Evolutionary conservation across 108 stramenopile genomes (phyloP).

Genomic region (Craspedostauros australis): DNA sequence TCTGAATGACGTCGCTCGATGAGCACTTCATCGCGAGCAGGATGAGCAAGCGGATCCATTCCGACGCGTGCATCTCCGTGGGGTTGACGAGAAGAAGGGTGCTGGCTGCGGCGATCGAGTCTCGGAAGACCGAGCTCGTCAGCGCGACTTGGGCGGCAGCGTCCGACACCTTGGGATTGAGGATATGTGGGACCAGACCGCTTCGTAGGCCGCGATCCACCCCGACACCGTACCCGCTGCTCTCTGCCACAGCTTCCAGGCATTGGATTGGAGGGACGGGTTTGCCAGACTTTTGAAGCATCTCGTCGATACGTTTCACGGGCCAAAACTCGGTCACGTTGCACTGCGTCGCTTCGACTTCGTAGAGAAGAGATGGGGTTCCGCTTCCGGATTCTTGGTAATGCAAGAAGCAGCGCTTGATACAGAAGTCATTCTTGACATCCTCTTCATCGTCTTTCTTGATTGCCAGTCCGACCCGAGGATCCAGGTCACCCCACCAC

Average conservation of each 20-base stretch:
- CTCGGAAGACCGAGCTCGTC: conserved; percentile 65
- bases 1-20: conserved; percentile 64
- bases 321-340: conserved; percentile 39
- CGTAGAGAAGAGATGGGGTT: conserved; percentile 42
- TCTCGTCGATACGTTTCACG: conserved; percentile 51
- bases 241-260: conserved; percentile 68
- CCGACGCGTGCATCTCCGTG: conserved; percentile 52
- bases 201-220: conserved; percentile 41
- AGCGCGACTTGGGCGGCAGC: conserved; percentile 65
- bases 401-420: conserved; percentile 14
- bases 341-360: conserved; percentile 28
- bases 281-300: conserved; percentile 33
- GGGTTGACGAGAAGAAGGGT: conserved; percentile 49
- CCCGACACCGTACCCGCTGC: conserved; percentile 67
- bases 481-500: conserved; percentile 77
- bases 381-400: conserved; percentile 21
- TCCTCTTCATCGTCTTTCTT: not conserved
- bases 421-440: not conserved
- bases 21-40: conserved; percentile 73
- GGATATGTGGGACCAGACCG: conserved; percentile 62
- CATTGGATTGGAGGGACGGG: conserved; percentile 52
- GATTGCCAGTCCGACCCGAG: conserved; percentile 62
- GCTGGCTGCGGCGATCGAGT: conserved; percentile 49
- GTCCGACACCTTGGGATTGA: conserved; percentile 75
- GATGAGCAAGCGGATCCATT: conserved; percentile 65